Evolutionary conservation across 768 basidiomycete genomes (phyloP).

Genomic region (Lactarius indigo): DNA sequence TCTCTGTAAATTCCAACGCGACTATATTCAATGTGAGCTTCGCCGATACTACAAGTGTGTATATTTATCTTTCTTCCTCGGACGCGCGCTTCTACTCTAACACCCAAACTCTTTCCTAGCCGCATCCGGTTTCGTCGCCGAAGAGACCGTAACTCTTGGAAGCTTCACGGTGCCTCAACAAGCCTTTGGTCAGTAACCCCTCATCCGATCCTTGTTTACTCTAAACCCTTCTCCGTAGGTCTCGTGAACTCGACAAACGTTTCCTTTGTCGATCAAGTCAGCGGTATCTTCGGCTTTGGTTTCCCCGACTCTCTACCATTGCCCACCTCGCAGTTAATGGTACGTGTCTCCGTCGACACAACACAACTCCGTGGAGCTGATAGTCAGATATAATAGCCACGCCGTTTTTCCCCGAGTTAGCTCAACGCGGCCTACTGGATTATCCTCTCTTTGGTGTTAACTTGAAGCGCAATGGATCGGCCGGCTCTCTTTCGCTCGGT

Average conservation of each 20-base stretch:
- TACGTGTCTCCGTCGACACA: slow-evolving; percentile 30
- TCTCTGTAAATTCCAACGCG: slow-evolving; percentile 54
- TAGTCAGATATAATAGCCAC: slow-evolving; percentile 42
- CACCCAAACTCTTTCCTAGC: slow-evolving; percentile 36
- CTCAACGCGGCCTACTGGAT: slow-evolving; percentile 58
- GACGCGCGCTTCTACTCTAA: neutral
- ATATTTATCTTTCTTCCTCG: neutral
- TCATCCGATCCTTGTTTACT: neutral
- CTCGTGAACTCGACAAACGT: slow-evolving; percentile 61
- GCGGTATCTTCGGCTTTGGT: slow-evolving; percentile 72
- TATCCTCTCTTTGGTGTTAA: slow-evolving; percentile 78
- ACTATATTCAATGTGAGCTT: slow-evolving; percentile 60
- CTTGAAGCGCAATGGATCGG: slow-evolving; percentile 50
- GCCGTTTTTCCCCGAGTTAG: slow-evolving; percentile 63
- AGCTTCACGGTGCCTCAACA: slow-evolving; percentile 60
- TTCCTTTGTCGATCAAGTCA: slow-evolving; percentile 56
- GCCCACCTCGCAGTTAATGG: slow-evolving; percentile 45
- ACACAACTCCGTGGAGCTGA: slow-evolving; percentile 7
- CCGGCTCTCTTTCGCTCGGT: slow-evolving; percentile 68
- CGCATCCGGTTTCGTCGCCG: slow-evolving; percentile 67
- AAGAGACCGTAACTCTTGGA: slow-evolving; percentile 57
- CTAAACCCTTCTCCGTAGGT: slow-evolving; percentile 38
- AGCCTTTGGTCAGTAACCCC: slow-evolving; percentile 53
- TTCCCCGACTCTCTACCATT: slow-evolving; percentile 67
- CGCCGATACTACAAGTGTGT: slow-evolving; percentile 66